Base-by-base conservation (phyloP, 2,329 filamentous ascomycete genomes). In the Penicillium sp. region DNA sequence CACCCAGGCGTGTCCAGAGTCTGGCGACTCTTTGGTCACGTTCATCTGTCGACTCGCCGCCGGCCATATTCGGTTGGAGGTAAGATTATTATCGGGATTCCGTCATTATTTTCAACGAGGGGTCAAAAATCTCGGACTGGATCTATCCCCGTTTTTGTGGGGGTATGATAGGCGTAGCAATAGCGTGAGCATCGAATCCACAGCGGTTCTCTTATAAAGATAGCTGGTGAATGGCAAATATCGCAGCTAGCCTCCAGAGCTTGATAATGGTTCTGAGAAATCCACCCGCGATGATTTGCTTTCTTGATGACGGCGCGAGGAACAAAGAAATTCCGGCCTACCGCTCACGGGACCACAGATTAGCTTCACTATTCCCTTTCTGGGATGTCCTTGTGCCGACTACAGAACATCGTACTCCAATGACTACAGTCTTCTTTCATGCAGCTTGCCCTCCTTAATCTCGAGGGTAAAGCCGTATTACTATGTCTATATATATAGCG, bases 1-100 rank as follows among this genome's bases (percentile, higher is more conserved):
- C 89, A 77, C 96, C 93, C 68, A 99, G 86, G 72, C 87, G 89
- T 74, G 82, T 83, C 93, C 94, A 98, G 73, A 98, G 86, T 76
- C 88, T 85, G 80, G 92, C 89, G 71, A 97, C 87, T 73, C 93
- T 87, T 78, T 88, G 86, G 81, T 96, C 91, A 75, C 91, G 88
- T 80, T 91, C 86, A 78, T 90, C 90, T 77, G 90, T 86, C 72
- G 89, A 89, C 81, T 95, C 91, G 76, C 83, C 84, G 82, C 71
- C 67, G 65, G 92, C 84, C 84, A 91, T 91, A 79, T 83, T 86
- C 78, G 61, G 66, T 63, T 62, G 49, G 35, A 44, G 17, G 45
- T 56, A 65, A 66, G 65, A 70, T 83, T 79, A 74, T 85, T 83
- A 76, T 82, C 75, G 71, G 79, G 74, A 71, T 73, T 72, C 70